Conservation (phyloP, 1,284 basidiomycete genomes). For the Leccinum pallidistipes region DNA sequence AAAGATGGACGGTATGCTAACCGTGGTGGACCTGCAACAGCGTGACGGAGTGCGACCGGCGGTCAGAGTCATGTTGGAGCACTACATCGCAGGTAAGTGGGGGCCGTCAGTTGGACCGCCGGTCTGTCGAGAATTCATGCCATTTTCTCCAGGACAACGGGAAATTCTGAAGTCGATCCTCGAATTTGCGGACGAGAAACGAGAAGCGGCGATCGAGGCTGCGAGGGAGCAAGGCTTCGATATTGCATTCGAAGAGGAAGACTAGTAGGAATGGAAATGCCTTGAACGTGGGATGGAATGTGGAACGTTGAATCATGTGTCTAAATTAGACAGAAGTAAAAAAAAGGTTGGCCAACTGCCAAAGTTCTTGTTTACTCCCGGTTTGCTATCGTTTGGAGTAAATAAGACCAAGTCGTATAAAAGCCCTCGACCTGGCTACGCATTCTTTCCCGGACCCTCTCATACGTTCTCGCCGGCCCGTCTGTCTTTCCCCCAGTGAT, state of each 20-base stretch:
- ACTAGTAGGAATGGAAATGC: not conserved
- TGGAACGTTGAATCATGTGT: not conserved
- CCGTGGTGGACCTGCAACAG: conserved; percentile 19
- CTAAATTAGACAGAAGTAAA: too few relatives aligned
- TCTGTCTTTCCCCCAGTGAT: too few relatives aligned
- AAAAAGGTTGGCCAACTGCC: too few relatives aligned
- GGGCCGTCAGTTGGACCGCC: not conserved
- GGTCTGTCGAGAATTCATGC: not conserved
- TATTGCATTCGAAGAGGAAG: conserved; percentile 46
- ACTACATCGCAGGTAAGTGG: conserved; percentile 57
- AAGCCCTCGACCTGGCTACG: too few relatives aligned
- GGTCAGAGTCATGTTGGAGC: conserved; percentile 52
- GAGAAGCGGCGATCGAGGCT: conserved; percentile 42
- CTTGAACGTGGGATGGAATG: not conserved
- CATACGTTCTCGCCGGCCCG: too few relatives aligned
- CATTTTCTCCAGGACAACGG: conserved; percentile 39
- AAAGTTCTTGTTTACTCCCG: too few relatives aligned
- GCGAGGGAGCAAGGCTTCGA: conserved; percentile 55
- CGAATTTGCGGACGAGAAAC: conserved; percentile 45
- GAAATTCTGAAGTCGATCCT: conserved; percentile 45
- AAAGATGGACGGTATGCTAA: conserved; percentile 56
- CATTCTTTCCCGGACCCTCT: too few relatives aligned
- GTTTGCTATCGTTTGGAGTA: too few relatives aligned
- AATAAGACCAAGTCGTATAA: too few relatives aligned
- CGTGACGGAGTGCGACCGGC: conserved; percentile 44